Percentiles rank a stretch among this genome's conserved stretches.
Conservation (phyloP, 345 rosid genomes). For the Syzygium jambos region DNA sequence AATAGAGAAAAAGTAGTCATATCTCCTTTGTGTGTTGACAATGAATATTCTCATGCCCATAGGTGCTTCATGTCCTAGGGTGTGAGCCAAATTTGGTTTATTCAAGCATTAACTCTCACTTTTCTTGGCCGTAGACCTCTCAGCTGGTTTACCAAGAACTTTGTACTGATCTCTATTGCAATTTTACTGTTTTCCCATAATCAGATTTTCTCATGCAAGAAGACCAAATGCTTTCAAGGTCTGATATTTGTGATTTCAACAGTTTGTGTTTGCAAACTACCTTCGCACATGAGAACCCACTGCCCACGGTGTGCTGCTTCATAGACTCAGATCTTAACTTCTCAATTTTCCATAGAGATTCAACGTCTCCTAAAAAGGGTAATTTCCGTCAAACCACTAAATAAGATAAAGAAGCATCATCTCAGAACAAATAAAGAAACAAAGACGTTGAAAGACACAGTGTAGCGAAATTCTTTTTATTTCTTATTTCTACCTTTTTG, state of each 20-base stretch:
- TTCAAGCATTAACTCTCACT: not conserved
- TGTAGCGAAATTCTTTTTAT: not conserved
- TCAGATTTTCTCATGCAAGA: not conserved
- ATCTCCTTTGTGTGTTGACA: not conserved
- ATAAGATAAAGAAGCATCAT: not conserved
- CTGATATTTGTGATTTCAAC: not conserved
- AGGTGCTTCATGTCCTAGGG: not conserved
- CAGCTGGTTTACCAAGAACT: not conserved
- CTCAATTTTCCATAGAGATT: conserved; percentile 69
- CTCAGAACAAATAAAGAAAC: not conserved
- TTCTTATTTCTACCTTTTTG: not conserved
- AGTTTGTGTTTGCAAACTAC: conserved; percentile 18
- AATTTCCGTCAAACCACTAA: not conserved
- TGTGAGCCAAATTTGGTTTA: not conserved
- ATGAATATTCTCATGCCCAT: not conserved
- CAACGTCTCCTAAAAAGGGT: conserved; percentile 42
- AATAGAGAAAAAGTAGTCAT: not conserved
- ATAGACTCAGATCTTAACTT: conserved; percentile 59
- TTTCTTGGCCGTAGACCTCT: not conserved
- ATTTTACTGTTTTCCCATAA: not conserved
- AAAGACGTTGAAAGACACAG: not conserved
- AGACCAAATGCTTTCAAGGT: not conserved
- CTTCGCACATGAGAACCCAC: conserved; percentile 78
- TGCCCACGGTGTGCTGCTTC: conserved; percentile 45
- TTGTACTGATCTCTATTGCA: not conserved